Percentiles rank a stretch among this genome's conserved stretches.
These are phyloP conservation scores for Trametes hirsuta DNA, from an alignment of 1,284 basidiomycete species.

Conservation along the genomic window DNA sequence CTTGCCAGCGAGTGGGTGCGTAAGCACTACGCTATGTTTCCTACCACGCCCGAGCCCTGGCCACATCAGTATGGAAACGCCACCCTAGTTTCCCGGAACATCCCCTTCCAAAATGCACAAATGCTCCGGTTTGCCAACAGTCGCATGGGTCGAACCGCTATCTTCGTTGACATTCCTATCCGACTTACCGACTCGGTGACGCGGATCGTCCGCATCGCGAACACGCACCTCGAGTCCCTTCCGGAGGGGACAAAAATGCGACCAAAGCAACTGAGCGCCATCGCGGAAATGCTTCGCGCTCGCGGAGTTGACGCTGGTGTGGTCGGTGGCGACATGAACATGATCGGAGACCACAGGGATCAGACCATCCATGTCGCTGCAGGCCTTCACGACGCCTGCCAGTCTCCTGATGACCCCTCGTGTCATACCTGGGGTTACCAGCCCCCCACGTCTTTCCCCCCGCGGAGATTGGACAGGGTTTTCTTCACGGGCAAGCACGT, in stretches of 20 bases:
- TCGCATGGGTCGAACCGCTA: conserved; percentile 52
- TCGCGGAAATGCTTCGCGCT: conserved; percentile 50
- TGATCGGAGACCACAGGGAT: conserved; percentile 51
- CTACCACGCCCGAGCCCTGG: conserved; percentile 57
- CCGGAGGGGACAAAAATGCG: conserved; percentile 46
- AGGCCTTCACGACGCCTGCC: conserved; percentile 58
- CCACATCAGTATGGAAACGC: conserved; percentile 59
- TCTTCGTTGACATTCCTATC: conserved; percentile 60
- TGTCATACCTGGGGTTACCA: conserved; percentile 69
- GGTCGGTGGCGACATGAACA: conserved; percentile 73
- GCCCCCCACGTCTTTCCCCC: conserved; percentile 44
- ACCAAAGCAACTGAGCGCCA: conserved; percentile 54
- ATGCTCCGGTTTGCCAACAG: conserved; percentile 56
- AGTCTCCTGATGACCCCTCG: conserved; percentile 40
- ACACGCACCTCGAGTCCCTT: conserved; percentile 73
- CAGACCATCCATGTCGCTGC: conserved; percentile 42
- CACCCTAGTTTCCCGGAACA: conserved; percentile 60
- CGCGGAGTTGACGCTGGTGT: conserved; percentile 55
- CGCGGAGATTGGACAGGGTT: conserved; percentile 66
- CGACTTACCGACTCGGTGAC: conserved; percentile 33
- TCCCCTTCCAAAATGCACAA: conserved; percentile 48
- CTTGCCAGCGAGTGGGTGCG: conserved; percentile 63
- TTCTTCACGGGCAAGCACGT: conserved; percentile 52
- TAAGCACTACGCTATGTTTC: conserved; percentile 57
- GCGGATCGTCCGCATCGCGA: conserved; percentile 55